Percentiles rank a stretch among this genome's conserved stretches.
phyloP scores from a whole-genome alignment of 1,139 yeast genomes.

The Diutina catenulata region DNA sequence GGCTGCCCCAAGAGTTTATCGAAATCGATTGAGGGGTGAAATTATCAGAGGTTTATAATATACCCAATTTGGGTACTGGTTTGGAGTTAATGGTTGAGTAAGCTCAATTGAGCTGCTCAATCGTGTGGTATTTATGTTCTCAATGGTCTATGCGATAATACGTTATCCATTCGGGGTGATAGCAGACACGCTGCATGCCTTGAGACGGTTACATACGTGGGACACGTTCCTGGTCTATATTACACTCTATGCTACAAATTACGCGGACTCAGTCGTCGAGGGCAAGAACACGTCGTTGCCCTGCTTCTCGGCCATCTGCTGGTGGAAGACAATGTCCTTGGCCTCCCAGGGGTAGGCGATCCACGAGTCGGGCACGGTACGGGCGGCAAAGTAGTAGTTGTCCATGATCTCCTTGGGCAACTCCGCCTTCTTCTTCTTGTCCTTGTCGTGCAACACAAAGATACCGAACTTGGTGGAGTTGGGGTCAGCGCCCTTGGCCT shows the following conservation, averaged over 20 bases:
- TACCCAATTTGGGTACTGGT: no score
- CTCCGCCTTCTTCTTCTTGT: conserved; percentile 76
- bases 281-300: conserved; percentile 41
- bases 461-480: conserved; percentile 63
- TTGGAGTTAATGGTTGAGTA: no score
- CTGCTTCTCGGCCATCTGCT: conserved; percentile 69
- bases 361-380: conserved; percentile 88
- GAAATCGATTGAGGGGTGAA: conserved; percentile 42
- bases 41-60: no score
- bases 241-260: no score
- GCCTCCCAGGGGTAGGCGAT: conserved; percentile 98
- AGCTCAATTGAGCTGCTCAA: no score
- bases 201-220: not conserved
- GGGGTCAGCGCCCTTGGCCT: conserved; percentile 18
- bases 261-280: conserved; percentile 19
- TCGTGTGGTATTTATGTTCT: no score
- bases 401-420: conserved; percentile 54
- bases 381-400: conserved; percentile 76
- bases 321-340: conserved; percentile 79
- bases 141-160: no score
- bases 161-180: not conserved
- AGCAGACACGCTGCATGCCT: not conserved
- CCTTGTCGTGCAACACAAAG: conserved; percentile 88
- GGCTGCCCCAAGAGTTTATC: conserved; percentile 63
- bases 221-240: no score